These are phyloP conservation scores for Beta vulgaris DNA, from an alignment of 148 eudicot species.

Conservation along the genomic window DNA sequence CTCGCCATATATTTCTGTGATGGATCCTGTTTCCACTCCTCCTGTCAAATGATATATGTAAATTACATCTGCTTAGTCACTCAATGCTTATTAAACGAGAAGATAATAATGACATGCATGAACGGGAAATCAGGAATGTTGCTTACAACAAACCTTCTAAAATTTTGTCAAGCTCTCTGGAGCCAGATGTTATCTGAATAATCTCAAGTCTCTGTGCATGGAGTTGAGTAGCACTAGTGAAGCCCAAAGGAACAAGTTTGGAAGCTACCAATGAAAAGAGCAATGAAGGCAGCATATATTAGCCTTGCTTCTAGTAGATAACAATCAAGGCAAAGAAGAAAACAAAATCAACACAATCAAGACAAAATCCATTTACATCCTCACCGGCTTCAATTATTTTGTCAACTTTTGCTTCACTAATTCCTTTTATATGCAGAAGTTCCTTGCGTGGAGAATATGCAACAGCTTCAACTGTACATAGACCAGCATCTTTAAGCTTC, in stretches of 20 bases:
- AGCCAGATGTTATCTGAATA: slow-evolving; percentile 88
- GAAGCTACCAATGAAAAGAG: slow-evolving; percentile 60
- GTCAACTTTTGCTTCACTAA: slow-evolving; percentile 97
- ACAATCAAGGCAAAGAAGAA: not conserved
- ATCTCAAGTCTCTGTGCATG: slow-evolving; percentile 92
- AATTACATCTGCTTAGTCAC: slow-evolving; percentile 1
- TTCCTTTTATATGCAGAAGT: slow-evolving; percentile 93
- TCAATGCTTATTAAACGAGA: not conserved
- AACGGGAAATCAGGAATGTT: too few species aligned
- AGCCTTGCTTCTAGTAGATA: not conserved
- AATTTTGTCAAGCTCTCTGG: slow-evolving; percentile 86
- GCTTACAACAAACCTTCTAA: slow-evolving; percentile 58
- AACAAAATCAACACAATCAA: not conserved
- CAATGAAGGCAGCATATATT: slow-evolving; percentile 11
- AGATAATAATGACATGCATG: not conserved
- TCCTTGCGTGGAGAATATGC: slow-evolving; percentile 93
- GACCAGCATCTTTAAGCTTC: slow-evolving; percentile 95
- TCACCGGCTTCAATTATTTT: slow-evolving; percentile 93
- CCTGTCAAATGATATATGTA: slow-evolving; percentile 41
- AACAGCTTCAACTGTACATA: slow-evolving; percentile 90
- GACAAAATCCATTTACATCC: slow-evolving; percentile 14
- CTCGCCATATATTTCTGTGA: slow-evolving; percentile 96
- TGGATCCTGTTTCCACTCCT: slow-evolving; percentile 94
- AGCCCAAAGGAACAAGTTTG: slow-evolving; percentile 89
- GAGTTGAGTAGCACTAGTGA: slow-evolving; percentile 90